Evolutionary conservation across 306 rosid species (phyloP).

Genomic region (Alnus glutinosa): DNA sequence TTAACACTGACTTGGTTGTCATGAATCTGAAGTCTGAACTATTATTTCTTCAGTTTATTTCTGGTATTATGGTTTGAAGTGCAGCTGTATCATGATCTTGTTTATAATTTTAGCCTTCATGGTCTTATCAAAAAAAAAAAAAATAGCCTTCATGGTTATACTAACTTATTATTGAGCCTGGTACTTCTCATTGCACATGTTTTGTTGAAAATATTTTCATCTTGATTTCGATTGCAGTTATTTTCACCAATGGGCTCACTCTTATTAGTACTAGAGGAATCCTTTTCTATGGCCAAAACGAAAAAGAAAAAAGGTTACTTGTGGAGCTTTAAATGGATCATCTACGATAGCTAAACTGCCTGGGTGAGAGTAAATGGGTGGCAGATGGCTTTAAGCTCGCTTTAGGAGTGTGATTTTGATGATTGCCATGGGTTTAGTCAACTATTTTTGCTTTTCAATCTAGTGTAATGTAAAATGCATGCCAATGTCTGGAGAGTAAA

Average conservation of each 20-base stretch:
- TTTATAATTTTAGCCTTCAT: background rate
- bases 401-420: conserved; percentile 12
- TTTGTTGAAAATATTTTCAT: too few relatives aligned
- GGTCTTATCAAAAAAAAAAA: too few relatives aligned
- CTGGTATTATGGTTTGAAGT: background rate
- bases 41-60: background rate
- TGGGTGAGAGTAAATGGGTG: background rate
- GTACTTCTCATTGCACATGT: background rate
- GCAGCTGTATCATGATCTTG: background rate
- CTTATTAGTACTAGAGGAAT: background rate
- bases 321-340: conserved; percentile 10
- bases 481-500: background rate
- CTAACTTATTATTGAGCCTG: background rate
- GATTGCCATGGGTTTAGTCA: conserved; percentile 4
- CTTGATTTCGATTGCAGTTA: background rate
- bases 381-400: conserved; percentile 1
- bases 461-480: conserved; percentile 20
- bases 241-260: background rate
- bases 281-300: background rate
- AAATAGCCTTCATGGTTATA: background rate
- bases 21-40: background rate
- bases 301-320: background rate
- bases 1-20: conserved; percentile 5
- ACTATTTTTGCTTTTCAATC: background rate
- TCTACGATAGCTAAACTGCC: background rate